These are phyloP conservation scores for Pochonia chlamydosporia DNA, from an alignment of 2,329 filamentous ascomycete genomes.

Conservation along the genomic window DNA sequence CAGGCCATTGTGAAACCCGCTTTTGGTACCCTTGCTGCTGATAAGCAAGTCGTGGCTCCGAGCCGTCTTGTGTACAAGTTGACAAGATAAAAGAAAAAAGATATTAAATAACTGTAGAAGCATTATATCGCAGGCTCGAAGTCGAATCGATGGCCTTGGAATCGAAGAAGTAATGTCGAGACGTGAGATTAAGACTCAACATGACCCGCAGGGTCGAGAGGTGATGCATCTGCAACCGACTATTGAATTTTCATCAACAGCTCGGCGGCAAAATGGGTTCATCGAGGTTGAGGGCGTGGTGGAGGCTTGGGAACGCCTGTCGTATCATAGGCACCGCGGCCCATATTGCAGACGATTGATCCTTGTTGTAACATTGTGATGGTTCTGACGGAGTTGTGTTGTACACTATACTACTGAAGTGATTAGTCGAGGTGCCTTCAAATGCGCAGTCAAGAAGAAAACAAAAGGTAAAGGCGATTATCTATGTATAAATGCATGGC, in stretches of 20 bases:
- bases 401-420: background rate
- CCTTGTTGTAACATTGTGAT: slow-evolving; percentile 30
- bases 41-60: slow-evolving; percentile 32
- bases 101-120: slow-evolving; percentile 13
- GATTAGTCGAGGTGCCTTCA: slow-evolving; percentile 1
- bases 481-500: too few relatives aligned
- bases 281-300: slow-evolving; percentile 34
- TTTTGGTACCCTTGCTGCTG: slow-evolving; percentile 27
- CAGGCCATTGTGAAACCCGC: slow-evolving; percentile 16
- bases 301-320: slow-evolving; percentile 44
- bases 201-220: background rate
- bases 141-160: slow-evolving; percentile 17
- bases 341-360: slow-evolving; percentile 37
- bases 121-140: slow-evolving; percentile 20
- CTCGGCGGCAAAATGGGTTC: slow-evolving; percentile 12
- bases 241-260: background rate
- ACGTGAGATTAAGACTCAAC: background rate
- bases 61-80: slow-evolving; percentile 29
- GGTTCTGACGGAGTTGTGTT: slow-evolving; percentile 1
- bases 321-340: slow-evolving; percentile 46
- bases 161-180: background rate
- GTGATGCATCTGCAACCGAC: background rate
- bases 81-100: slow-evolving; percentile 21
- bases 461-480: too few relatives aligned
- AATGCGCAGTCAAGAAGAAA: slow-evolving; percentile 2